phyloP scores from a whole-genome alignment of 2,329 filamentous ascomycete genomes.

The Lasiodiplodia sp. region DNA sequence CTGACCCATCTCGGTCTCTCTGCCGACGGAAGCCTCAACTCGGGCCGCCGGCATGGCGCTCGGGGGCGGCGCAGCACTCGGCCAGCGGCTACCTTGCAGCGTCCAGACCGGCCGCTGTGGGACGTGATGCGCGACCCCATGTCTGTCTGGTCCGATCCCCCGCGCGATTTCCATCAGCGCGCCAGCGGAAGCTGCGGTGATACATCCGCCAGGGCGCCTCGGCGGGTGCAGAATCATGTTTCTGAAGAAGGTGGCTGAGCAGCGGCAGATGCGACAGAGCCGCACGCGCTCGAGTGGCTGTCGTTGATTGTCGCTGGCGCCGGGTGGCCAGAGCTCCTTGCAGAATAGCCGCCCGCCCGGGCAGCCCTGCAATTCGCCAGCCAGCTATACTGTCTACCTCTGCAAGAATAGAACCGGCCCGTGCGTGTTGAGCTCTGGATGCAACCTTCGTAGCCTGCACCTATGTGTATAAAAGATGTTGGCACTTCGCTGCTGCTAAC shows the following conservation, averaged over 20 bases:
- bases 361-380: conserved; percentile 5
- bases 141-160: conserved; percentile 10
- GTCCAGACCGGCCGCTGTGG: conserved; percentile 14
- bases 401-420: conserved; percentile 27
- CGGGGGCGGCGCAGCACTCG: conserved; percentile 20
- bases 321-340: conserved; percentile 19
- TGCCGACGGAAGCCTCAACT: conserved; percentile 13
- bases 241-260: conserved; percentile 24
- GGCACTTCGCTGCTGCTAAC: background rate
- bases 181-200: conserved; percentile 24
- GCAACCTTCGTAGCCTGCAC: background rate
- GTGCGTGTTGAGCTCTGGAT: conserved; percentile 12
- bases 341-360: conserved; percentile 22
- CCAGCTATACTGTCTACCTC: conserved; percentile 5
- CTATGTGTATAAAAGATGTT: conserved; percentile 15
- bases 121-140: background rate
- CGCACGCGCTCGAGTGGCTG: conserved; percentile 24
- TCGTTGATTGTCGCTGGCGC: conserved; percentile 21
- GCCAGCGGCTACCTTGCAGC: background rate
- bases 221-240: conserved; percentile 22
- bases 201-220: conserved; percentile 22
- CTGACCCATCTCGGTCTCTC: background rate
- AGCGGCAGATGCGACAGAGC: conserved; percentile 28
- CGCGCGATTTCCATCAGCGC: conserved; percentile 15
- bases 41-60: conserved; percentile 7